These are phyloP conservation scores for Epichloe amarillans DNA, from an alignment of 2,329 filamentous ascomycete genomes.

Conservation along the genomic window DNA sequence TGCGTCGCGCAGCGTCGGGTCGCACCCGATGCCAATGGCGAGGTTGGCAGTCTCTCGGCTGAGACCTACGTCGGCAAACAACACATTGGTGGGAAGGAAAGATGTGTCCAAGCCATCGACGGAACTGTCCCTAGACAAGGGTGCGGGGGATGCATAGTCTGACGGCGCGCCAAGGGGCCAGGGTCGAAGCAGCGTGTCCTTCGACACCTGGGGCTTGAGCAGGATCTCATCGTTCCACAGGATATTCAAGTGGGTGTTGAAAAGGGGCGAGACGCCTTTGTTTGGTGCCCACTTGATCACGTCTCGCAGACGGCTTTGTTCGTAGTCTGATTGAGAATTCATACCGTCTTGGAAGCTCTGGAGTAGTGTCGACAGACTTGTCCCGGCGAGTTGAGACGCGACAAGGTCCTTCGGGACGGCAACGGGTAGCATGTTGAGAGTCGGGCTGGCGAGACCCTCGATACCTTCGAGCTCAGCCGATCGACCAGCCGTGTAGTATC, in stretches of 20 bases:
- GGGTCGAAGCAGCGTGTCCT: not conserved
- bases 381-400: not conserved
- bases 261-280: not conserved
- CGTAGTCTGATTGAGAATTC: not conserved
- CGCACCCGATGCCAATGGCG: not conserved
- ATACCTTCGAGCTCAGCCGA: not conserved
- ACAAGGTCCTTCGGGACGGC: not conserved
- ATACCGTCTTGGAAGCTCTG: not conserved
- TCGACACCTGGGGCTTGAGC: not conserved
- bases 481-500: not conserved
- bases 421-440: not conserved
- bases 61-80: not conserved
- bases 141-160: not conserved
- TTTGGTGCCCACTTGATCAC: not conserved
- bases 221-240: constrained; percentile 3
- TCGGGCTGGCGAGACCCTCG: not conserved
- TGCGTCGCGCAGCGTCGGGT: not conserved
- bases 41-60: not conserved
- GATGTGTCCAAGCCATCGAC: not conserved
- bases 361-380: not conserved
- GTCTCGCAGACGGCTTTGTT: constrained; percentile 4
- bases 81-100: not conserved
- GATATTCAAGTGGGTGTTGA: constrained; percentile 3
- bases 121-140: not conserved
- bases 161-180: not conserved